phyloP scores from a whole-genome alignment of 306 rosid species.

The Chamaecrista fasciculata region DNA sequence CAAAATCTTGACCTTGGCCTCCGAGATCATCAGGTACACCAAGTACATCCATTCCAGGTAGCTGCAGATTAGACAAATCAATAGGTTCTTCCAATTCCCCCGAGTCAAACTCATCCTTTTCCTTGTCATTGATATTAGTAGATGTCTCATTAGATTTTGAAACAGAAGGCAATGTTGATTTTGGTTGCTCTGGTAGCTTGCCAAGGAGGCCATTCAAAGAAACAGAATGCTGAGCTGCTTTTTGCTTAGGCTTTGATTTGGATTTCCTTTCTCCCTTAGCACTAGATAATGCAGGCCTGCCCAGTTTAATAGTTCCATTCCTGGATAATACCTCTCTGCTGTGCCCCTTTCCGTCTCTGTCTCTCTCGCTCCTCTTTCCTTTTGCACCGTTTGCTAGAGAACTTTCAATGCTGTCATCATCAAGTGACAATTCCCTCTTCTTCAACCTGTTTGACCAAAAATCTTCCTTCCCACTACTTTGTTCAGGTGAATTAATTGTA shows the following conservation, averaged over 20 bases:
- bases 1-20: slow-evolving; percentile 80
- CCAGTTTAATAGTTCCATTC: slow-evolving; percentile 72
- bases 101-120: slow-evolving; percentile 46
- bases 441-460: slow-evolving; percentile 75
- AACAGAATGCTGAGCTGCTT: slow-evolving; percentile 73
- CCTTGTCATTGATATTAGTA: slow-evolving; percentile 49
- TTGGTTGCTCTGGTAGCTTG: slow-evolving; percentile 66
- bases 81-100: slow-evolving; percentile 66
- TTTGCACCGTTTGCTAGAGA: slow-evolving; percentile 73
- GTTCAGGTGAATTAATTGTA: slow-evolving; percentile 49
- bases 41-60: slow-evolving; percentile 82
- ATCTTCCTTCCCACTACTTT: slow-evolving; percentile 60
- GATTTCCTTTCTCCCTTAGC: slow-evolving; percentile 79
- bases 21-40: slow-evolving; percentile 70
- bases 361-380: slow-evolving; percentile 94
- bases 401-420: slow-evolving; percentile 68
- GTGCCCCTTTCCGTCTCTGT: slow-evolving; percentile 89
- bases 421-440: slow-evolving; percentile 87
- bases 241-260: slow-evolving; percentile 87
- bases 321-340: slow-evolving; percentile 66
- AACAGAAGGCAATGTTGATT: slow-evolving; percentile 56
- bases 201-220: slow-evolving; percentile 83
- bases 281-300: slow-evolving; percentile 62
- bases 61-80: slow-evolving; percentile 72
- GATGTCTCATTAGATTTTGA: slow-evolving; percentile 55